Base-by-base conservation (phyloP, 768 basidiomycete species). In the Kwoniella newhampshirensis region DNA sequence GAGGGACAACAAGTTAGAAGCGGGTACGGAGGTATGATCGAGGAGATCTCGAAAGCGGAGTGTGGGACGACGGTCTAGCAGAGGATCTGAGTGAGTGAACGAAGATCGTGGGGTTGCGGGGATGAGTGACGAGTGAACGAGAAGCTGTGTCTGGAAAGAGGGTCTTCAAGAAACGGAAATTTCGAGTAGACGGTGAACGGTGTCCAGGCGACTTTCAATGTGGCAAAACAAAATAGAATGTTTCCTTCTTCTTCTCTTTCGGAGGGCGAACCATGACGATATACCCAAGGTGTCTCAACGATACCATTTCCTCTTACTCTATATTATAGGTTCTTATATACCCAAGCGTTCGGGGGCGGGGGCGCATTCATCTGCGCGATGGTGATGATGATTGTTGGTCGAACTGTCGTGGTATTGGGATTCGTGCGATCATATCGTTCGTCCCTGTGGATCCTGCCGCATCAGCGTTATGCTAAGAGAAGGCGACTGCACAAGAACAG, bases 201-300 rank as follows among this genome's bases (percentile, higher is more conserved):
- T n/a, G n/a, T n/a, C n/a, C n/a, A n/a, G n/a, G n/a, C n/a, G n/a
- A n/a, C n/a, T n/a, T n/a, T n/a, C n/a, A n/a, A n/a, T n/a, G n/a
- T n/a, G n/a, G 18, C 26, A 37, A 23, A 41, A 17, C 27, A 21
- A 40, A 30, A 48, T n/a, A 30, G 46, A 17, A 4, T 48, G 3
- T 30, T 30, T 32, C 26, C n/a, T 45, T 45, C 26, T 26, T 6
- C 20, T 26, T 6, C 12, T 20, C 26, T 20, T 42, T n/a, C 40
- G 40, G 40, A 28, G 7, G n/a, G n/a, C n/a, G n/a, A n/a, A n/a
- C n/a, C n/a, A n/a, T 23, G 35, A n/a, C 21, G 7, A 23, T 51
- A 51, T 51, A 51, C 49, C 49, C 49, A 37, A 26, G 43, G 26
- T 45, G 52, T 54, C 52, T 54, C 52, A 54, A 54, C 52, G 52